Base-by-base conservation (phyloP, 1,139 yeast species). In the Waltiozyma solani region DNA sequence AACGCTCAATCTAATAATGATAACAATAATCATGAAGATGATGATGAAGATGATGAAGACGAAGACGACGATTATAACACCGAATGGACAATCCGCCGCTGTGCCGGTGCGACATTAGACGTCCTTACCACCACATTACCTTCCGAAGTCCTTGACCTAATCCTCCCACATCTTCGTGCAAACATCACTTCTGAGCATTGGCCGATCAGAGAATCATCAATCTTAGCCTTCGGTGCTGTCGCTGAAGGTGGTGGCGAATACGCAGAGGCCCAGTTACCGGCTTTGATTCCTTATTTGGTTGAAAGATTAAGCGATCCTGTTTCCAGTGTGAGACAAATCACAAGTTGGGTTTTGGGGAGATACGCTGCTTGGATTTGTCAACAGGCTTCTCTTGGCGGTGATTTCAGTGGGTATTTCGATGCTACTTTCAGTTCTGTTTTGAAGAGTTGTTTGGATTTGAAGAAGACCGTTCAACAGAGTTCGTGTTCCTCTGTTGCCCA, bases 321-420 rank as follows among this genome's bases (percentile, higher is more conserved):
- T 60, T 81, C 95, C 8, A 73, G 95, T 34, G 95, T 91, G 10
- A 72, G 97, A 48, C 95, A 86, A 58, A 91, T 91, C 40, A 68
- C 95, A 0, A 89, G 97, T 63, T 91, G 98, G 98, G 85, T 97
- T 0, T 64, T 91, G 37, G 82, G 95, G 32, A 70, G 97, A 42
- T 91, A 79, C 57, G 73, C 94, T 1, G 54, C 73, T 4, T 89
- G 96, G 96, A 82, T 89, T 17, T 71, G 80, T 39, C 68, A 68
- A 18, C 85, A 80, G 53, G 81, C 81, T 2, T 7, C 17, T 4
- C 66, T 64, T 40, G 79, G 79, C 26, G 83, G 81, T 4, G 63
- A 70, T 21, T 81, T 76, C 54, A 71, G 86, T 15, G 72, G 67
- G 48, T 80, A 81, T 52, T 80, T 84, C 55, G 67, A 73, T 41